Conservation (phyloP, 306 rosid species). For the Abrus pulchellus region DNA sequence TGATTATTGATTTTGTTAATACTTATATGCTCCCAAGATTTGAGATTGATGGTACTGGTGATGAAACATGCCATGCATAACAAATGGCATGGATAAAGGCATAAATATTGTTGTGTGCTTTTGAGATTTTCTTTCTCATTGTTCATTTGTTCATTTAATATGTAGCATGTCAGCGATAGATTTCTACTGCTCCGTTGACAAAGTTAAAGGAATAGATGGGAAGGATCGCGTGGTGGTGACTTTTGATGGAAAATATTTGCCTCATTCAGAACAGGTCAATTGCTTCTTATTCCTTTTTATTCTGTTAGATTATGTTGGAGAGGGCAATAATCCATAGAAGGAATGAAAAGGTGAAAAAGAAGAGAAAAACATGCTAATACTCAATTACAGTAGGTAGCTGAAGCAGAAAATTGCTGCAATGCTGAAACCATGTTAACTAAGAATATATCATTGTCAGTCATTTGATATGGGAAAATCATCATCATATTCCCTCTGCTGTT, state of each 20-base stretch:
- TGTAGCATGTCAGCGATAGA: slow-evolving; percentile 96
- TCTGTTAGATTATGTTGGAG: slow-evolving; percentile 13
- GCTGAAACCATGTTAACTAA: slow-evolving; percentile 16
- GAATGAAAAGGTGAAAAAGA: not conserved
- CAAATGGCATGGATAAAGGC: not conserved
- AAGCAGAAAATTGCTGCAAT: slow-evolving; percentile 24
- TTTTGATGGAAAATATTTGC: slow-evolving; percentile 89
- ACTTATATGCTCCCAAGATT: not conserved
- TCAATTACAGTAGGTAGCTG: not conserved
- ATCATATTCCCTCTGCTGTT: not conserved
- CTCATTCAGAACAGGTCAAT: slow-evolving; percentile 85
- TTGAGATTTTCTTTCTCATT: not conserved
- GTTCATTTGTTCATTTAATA: slow-evolving; percentile 48
- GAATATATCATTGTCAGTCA: slow-evolving; percentile 31
- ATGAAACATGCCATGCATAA: slow-evolving; percentile 28
- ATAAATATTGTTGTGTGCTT: not conserved
- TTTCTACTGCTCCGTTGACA: slow-evolving; percentile 96
- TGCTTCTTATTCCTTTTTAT: slow-evolving; percentile 41
- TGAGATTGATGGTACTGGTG: slow-evolving; percentile 7
- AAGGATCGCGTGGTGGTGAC: slow-evolving; percentile 89
- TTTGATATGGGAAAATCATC: slow-evolving; percentile 1
- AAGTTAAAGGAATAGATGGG: slow-evolving; percentile 89
- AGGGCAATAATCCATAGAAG: not conserved
- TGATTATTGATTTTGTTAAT: not conserved
- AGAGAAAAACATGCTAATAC: not conserved